phyloP scores from a whole-genome alignment of 2,329 filamentous ascomycete genomes.

The Pestalotiopsis sp. region DNA sequence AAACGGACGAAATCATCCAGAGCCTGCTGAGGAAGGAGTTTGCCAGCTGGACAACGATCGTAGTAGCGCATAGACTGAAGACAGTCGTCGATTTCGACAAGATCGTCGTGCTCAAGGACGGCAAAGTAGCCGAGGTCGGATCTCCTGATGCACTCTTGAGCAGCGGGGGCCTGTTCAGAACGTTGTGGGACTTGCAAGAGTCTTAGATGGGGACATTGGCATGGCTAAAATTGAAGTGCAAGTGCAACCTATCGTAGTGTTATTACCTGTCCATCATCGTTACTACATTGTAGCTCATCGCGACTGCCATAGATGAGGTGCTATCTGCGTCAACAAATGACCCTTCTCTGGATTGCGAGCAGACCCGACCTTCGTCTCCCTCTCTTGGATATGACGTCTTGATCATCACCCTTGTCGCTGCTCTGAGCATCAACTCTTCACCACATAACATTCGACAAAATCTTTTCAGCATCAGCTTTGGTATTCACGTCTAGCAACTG shows the following conservation, averaged over 20 bases:
- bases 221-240: conserved; percentile 39
- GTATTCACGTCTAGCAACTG: no score
- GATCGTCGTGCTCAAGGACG: conserved; percentile 5
- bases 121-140: conserved; percentile 1
- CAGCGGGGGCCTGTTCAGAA: conserved; percentile 3
- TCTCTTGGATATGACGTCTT: no score
- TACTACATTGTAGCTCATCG: no score
- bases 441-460: no score
- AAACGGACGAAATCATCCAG: conserved; percentile 8
- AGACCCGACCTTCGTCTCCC: no score
- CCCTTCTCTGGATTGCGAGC: neutral
- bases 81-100: conserved; percentile 9
- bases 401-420: no score
- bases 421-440: no score
- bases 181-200: conserved; percentile 11
- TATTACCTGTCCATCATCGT: no score
- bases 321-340: neutral
- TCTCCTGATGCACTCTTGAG: neutral
- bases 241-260: neutral
- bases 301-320: no score
- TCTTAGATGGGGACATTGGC: conserved; percentile 30
- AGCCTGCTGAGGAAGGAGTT: conserved; percentile 5
- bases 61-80: conserved; percentile 5
- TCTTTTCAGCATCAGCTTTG: no score
- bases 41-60: conserved; percentile 3